These are phyloP conservation scores for Cenchrus americanus DNA, from an alignment of 176 grass and related monocot species.

Conservation along the genomic window DNA sequence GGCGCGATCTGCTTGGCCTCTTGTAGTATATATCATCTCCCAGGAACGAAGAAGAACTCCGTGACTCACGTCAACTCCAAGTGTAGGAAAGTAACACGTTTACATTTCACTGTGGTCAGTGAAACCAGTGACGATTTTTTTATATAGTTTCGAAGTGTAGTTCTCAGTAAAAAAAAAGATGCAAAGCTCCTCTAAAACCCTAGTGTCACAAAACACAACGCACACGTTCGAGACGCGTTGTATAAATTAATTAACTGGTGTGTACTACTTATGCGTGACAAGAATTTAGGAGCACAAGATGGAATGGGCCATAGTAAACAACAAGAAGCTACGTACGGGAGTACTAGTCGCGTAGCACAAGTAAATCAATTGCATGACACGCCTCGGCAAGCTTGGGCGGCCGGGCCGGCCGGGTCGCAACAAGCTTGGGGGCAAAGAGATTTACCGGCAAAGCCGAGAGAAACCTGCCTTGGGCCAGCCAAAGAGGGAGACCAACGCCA, in stretches of 20 bases:
- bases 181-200: background rate
- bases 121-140: background rate
- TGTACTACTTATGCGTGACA: too few relatives aligned
- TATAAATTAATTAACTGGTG: background rate
- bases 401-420: slow-evolving; percentile 16
- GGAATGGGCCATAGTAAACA: slow-evolving; percentile 25
- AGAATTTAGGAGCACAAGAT: background rate
- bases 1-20: slow-evolving; percentile 16
- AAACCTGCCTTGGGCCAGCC: slow-evolving; percentile 40
- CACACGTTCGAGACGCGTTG: too few relatives aligned
- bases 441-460: slow-evolving; percentile 40
- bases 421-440: background rate
- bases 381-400: slow-evolving; percentile 16
- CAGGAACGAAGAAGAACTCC: slow-evolving; percentile 12
- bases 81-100: background rate
- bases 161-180: too few relatives aligned
- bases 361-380: slow-evolving; percentile 6
- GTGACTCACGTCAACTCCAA: background rate
- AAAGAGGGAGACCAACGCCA: slow-evolving; percentile 55
- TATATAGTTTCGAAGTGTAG: background rate
- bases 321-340: background rate
- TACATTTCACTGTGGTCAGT: background rate
- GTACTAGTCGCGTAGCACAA: background rate
- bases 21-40: slow-evolving; percentile 26
- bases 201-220: background rate